Percentiles rank a stretch among this genome's conserved stretches.
phyloP scores from a whole-genome alignment of 2,329 filamentous ascomycete species.

The Orbilia oligospora region DNA sequence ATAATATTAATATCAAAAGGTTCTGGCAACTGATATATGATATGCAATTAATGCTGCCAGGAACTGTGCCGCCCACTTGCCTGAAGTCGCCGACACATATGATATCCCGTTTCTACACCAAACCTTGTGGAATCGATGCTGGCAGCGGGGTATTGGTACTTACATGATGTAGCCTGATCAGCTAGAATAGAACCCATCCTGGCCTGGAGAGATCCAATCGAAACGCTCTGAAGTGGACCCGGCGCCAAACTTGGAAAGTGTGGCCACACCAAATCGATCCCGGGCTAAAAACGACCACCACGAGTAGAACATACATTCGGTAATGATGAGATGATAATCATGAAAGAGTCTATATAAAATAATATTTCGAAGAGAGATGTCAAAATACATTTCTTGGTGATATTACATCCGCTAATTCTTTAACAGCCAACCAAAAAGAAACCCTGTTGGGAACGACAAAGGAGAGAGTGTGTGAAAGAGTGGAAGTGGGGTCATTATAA shows the following conservation, averaged over 20 bases:
- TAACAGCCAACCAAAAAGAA: conserved; percentile 24
- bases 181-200: conserved; percentile 28
- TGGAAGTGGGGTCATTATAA: conserved; percentile 39
- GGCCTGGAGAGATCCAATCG: conserved; percentile 18
- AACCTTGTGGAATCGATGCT: conserved; percentile 7
- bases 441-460: conserved; percentile 19
- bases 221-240: conserved; percentile 41
- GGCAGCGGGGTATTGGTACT: conserved; percentile 40
- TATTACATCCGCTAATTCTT: conserved; percentile 52
- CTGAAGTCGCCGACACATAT: conserved; percentile 9
- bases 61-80: conserved; percentile 14
- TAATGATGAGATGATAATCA: neutral
- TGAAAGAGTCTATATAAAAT: conserved; percentile 12
- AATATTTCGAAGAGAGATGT: neutral
- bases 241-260: conserved; percentile 54
- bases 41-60: neutral
- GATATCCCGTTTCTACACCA: neutral
- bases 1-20: too few relatives aligned
- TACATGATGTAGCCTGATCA: conserved; percentile 22
- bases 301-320: too few relatives aligned
- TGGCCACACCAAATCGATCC: conserved; percentile 32
- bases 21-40: neutral
- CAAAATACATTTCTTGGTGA: conserved; percentile 55
- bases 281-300: neutral
- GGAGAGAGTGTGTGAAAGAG: conserved; percentile 25